Percentiles rank a stretch among this genome's conserved stretches.
Evolutionary conservation across 306 rosid genomes (phyloP).

Genomic region (Vigna angularis): DNA sequence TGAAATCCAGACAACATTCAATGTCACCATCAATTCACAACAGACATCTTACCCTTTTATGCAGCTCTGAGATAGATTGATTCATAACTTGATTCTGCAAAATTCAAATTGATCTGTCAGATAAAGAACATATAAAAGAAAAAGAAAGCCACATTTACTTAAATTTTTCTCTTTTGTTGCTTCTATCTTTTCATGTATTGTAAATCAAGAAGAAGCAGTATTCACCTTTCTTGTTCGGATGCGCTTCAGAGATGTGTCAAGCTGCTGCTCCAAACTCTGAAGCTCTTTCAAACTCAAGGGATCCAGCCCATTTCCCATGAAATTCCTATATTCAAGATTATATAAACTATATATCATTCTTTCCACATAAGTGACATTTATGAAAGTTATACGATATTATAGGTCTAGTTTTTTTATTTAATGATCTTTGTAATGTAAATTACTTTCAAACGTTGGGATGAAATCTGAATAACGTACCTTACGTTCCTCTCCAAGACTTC

Average conservation of each 20-base stretch:
- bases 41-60: slow-evolving; percentile 67
- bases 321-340: slow-evolving; percentile 59
- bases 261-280: slow-evolving; percentile 83
- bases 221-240: slow-evolving; percentile 85
- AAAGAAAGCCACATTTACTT: neutral
- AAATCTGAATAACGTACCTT: slow-evolving; percentile 55
- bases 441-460: slow-evolving; percentile 4
- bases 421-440: neutral
- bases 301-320: slow-evolving; percentile 68
- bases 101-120: slow-evolving; percentile 7
- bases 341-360: slow-evolving; percentile 9
- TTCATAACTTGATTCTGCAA: slow-evolving; percentile 85
- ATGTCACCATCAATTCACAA: neutral
- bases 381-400: neutral
- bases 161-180: no score
- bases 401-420: no score
- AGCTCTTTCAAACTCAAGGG: slow-evolving; percentile 80
- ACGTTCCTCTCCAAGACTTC: slow-evolving; percentile 74
- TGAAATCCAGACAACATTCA: neutral
- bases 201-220: slow-evolving; percentile 15
- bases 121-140: neutral
- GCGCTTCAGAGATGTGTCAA: slow-evolving; percentile 80
- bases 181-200: no score
- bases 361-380: neutral
- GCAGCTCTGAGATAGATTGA: slow-evolving; percentile 72